Evolutionary conservation across 2,329 filamentous ascomycete species (phyloP), one percentile per base, ranked within the genome.

Genomic region (Fusarium brachygibbosum): DNA sequence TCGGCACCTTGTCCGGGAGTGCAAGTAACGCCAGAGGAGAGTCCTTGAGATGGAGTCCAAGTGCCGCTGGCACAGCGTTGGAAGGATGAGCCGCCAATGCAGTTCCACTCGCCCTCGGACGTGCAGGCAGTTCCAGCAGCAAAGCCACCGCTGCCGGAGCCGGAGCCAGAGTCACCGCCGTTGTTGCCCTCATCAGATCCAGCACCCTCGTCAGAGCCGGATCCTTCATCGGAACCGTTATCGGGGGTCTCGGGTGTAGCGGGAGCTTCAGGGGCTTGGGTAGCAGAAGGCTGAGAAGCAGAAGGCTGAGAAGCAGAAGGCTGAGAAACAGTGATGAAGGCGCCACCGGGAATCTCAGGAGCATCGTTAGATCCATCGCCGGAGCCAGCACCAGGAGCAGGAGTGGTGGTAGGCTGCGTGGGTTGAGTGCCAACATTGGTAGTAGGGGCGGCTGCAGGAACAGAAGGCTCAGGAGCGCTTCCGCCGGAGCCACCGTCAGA

Each of bases 61-160:
- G 68, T 37, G 11, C 86, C 86, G 4, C 81, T 83, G 10, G 81
- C 86, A 60, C 86, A 88, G 48, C 85, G 85, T 76, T 88, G 86
- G 82, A 82, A 88, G 1, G 81, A 80, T 2, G 74, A 78, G 16
- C 85, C 84, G 0, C 74, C 78, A 9, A 87, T 77, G 67, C 86
- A 88, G 79, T 87, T 87, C 83, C 83, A 88, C 13, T 76, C 74
- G 2, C 86, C 86, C 45, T 87, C 85, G 2, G 68, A 46, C 10
- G 80, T 70, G 76, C 86, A 88, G 1, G 82, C 77, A 19, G 82
- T 75, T 37, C 85, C 85, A 8, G 76, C 78, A 2, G 83, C 70
- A 25, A 81, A 65, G 2, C 69, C 76, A n/a, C 74, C 75, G 54
- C 62, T 61, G 2, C 68, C 68, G 13, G 74, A 70, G 5, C 74